Evolutionary conservation across 2,329 filamentous ascomycete species (phyloP).

Genomic region (Septoria linicola): DNA sequence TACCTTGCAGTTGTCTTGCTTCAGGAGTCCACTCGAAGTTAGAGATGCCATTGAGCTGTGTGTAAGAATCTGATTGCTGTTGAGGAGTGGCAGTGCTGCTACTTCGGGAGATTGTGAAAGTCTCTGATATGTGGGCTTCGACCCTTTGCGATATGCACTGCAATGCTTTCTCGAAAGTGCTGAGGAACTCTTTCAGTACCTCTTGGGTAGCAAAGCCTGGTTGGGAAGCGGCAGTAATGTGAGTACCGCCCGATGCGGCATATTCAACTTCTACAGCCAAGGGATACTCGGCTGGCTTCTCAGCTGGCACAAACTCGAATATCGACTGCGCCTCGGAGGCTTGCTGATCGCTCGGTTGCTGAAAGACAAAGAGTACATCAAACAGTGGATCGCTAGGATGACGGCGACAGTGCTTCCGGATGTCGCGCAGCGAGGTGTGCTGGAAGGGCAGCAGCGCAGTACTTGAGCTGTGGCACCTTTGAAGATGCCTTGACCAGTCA

Average conservation of each 20-base stretch:
- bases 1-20: slow-evolving; percentile 56
- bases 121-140: slow-evolving; percentile 16
- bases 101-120: slow-evolving; percentile 10
- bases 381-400: slow-evolving; percentile 63
- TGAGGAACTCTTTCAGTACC: slow-evolving; percentile 34
- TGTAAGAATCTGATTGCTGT: slow-evolving; percentile 1
- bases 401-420: slow-evolving; percentile 73
- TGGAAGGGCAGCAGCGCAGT: slow-evolving; percentile 68
- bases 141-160: slow-evolving; percentile 11
- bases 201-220: slow-evolving; percentile 37
- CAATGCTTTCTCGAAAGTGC: slow-evolving; percentile 17
- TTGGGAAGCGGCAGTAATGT: slow-evolving; percentile 61
- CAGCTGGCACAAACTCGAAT: slow-evolving; percentile 57
- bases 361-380: slow-evolving; percentile 80
- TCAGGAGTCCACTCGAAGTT: slow-evolving; percentile 60
- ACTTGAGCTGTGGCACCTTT: slow-evolving; percentile 69
- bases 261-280: slow-evolving; percentile 73
- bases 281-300: slow-evolving; percentile 64
- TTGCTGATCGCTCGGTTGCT: slow-evolving; percentile 44
- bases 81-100: slow-evolving; percentile 6
- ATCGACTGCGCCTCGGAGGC: slow-evolving; percentile 1
- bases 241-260: slow-evolving; percentile 49
- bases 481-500: slow-evolving; percentile 62
- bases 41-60: slow-evolving; percentile 29
- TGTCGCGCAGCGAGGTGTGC: slow-evolving; percentile 72